phyloP scores from a whole-genome alignment of 208 protist species.

The Crithidia fasciculata region DNA sequence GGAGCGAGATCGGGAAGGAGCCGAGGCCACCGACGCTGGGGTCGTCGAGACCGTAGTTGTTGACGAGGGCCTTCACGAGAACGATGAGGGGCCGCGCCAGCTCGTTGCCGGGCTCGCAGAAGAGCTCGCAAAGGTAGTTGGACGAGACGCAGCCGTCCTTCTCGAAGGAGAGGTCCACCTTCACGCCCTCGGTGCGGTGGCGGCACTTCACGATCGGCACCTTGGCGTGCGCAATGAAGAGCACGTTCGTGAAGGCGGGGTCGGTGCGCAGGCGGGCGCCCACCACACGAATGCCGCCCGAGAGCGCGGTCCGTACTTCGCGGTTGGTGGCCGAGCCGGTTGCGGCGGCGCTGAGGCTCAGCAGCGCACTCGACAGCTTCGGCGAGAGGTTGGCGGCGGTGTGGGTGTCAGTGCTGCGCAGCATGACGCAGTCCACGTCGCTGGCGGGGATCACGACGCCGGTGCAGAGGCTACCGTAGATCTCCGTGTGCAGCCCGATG shows the following conservation, averaged over 20 bases:
- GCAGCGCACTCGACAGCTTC: slow-evolving; percentile 16
- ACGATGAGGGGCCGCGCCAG: slow-evolving; percentile 78
- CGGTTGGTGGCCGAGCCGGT: slow-evolving; percentile 6
- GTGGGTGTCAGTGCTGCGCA: slow-evolving; percentile 19
- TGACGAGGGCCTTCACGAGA: slow-evolving; percentile 76
- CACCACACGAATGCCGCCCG: slow-evolving; percentile 43
- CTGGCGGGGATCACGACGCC: slow-evolving; percentile 78
- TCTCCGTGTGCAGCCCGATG: slow-evolving; percentile 45
- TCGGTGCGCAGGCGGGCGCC: slow-evolving; percentile 52
- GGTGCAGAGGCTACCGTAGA: slow-evolving; percentile 83
- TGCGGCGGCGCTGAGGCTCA: slow-evolving; percentile 10
- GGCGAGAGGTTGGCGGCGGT: slow-evolving; percentile 13
- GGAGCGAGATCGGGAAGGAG: slow-evolving; percentile 81
- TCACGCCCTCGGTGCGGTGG: slow-evolving; percentile 39
- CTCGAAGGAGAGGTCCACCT: slow-evolving; percentile 83
- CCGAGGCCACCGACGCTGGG: slow-evolving; percentile 83
- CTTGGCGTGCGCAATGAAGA: slow-evolving; percentile 61
- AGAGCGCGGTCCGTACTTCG: slow-evolving; percentile 25
- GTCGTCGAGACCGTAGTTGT: slow-evolving; percentile 64
- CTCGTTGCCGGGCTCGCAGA: slow-evolving; percentile 61
- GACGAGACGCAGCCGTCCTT: slow-evolving; percentile 63
- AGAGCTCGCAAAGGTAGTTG: slow-evolving; percentile 71
- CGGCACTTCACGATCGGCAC: slow-evolving; percentile 88
- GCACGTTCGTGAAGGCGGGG: slow-evolving; percentile 39
- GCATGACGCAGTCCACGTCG: slow-evolving; percentile 82